These are phyloP conservation scores for Nicotiana benthamiana DNA, from an alignment of 257 asterid species.

Conservation along the genomic window DNA sequence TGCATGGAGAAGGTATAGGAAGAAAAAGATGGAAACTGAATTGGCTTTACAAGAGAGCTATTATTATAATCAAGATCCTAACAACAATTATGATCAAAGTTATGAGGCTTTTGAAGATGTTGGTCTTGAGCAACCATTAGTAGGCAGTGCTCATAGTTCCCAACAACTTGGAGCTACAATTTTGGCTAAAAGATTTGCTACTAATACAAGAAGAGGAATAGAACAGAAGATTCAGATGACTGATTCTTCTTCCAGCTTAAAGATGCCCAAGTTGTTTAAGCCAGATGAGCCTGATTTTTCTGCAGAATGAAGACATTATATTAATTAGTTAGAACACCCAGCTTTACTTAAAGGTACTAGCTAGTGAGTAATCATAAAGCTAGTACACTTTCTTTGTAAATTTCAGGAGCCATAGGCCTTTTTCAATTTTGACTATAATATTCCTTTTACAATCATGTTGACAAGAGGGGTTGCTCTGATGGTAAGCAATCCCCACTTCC, in stretches of 20 bases:
- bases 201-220: constrained; percentile 58
- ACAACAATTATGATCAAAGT: neutral
- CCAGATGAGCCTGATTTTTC: constrained; percentile 89
- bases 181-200: constrained; percentile 69
- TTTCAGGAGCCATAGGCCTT: constrained; percentile 18
- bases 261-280: constrained; percentile 73
- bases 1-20: constrained; percentile 71
- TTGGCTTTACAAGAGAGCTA: constrained; percentile 42
- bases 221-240: constrained; percentile 31
- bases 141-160: constrained; percentile 13
- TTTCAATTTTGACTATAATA: neutral
- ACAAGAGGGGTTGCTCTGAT: too few species aligned
- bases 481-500: too few species aligned
- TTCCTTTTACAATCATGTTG: neutral
- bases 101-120: constrained; percentile 1
- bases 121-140: constrained; percentile 1
- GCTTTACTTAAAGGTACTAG: constrained; percentile 5
- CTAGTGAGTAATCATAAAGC: constrained; percentile 18
- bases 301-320: constrained; percentile 22
- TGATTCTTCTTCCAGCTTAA: constrained; percentile 57
- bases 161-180: constrained; percentile 64
- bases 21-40: constrained; percentile 52
- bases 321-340: constrained; percentile 2
- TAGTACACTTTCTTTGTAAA: constrained; percentile 14
- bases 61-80: constrained; percentile 11